Evolutionary conservation across 1,284 basidiomycete genomes (phyloP).

Genomic region (Termitomyces sp.): DNA sequence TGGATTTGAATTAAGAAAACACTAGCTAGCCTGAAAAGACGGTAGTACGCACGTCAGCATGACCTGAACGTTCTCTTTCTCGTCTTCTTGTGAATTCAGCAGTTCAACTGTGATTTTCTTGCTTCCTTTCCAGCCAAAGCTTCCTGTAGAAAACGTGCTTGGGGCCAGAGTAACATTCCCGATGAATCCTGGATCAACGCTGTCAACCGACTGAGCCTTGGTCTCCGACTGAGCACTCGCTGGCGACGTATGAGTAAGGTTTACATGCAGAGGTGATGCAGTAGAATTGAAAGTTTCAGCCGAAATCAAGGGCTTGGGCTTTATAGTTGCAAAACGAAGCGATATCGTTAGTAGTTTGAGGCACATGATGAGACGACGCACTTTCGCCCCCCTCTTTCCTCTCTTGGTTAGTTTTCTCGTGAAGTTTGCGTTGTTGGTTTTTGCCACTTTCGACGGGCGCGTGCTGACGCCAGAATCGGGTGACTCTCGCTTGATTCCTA

Average conservation of each 20-base stretch:
- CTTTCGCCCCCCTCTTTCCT: conserved; percentile 16
- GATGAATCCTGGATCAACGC: conserved; percentile 57
- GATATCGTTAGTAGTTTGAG: conserved; percentile 9
- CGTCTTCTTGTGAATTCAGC: conserved; percentile 43
- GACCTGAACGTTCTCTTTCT: conserved; percentile 68
- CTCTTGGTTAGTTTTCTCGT: conserved; percentile 8
- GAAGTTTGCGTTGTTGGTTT: conserved; percentile 15
- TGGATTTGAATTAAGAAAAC: conserved; percentile 24
- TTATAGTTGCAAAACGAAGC: background rate
- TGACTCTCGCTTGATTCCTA: conserved; percentile 27
- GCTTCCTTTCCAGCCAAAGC: conserved; percentile 77
- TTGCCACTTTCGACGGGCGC: conserved; percentile 24
- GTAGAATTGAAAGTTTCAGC: conserved; percentile 54
- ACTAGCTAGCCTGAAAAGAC: conserved; percentile 2
- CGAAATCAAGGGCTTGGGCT: conserved; percentile 47
- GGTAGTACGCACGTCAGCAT: conserved; percentile 61
- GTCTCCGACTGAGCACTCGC: conserved; percentile 33
- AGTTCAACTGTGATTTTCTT: conserved; percentile 65
- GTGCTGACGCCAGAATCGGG: conserved; percentile 17
- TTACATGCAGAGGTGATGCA: conserved; percentile 64
- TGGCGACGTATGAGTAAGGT: conserved; percentile 64
- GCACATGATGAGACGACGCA: conserved; percentile 6
- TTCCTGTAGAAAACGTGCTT: conserved; percentile 62
- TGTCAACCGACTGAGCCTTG: conserved; percentile 27
- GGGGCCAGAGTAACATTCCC: conserved; percentile 54